Conservation (phyloP, 108 stramenopile species). For the Nitzschia sp. region DNA sequence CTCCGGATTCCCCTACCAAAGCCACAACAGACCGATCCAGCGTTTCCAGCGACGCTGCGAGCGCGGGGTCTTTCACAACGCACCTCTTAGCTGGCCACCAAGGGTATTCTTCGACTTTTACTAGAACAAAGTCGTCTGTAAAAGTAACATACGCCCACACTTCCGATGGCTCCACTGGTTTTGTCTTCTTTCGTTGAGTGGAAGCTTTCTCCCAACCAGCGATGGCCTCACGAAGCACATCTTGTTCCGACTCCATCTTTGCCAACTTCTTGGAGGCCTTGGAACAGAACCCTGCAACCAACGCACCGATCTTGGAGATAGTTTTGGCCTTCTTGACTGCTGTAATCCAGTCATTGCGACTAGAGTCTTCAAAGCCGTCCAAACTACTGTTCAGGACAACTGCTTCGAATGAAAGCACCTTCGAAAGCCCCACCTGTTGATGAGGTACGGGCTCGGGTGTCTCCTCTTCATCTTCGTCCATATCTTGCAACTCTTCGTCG, state of each 20-base stretch:
- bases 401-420: slow-evolving; percentile 66
- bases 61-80: slow-evolving; percentile 45
- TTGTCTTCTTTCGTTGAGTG: slow-evolving; percentile 25
- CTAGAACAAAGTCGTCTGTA: slow-evolving; percentile 71
- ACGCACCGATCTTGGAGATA: slow-evolving; percentile 63
- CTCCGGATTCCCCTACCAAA: slow-evolving; percentile 67
- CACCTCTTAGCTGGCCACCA: slow-evolving; percentile 85
- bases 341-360: slow-evolving; percentile 74
- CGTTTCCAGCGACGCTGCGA: slow-evolving; percentile 42
- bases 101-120: slow-evolving; percentile 66
- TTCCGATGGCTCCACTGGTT: slow-evolving; percentile 40
- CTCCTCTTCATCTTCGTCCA: slow-evolving; percentile 41
- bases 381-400: slow-evolving; percentile 68
- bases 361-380: slow-evolving; percentile 68
- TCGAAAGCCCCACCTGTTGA: slow-evolving; percentile 38
- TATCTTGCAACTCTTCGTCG: slow-evolving; percentile 58
- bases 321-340: slow-evolving; percentile 68
- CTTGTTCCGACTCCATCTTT: slow-evolving; percentile 60
- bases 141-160: slow-evolving; percentile 70
- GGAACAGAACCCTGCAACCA: slow-evolving; percentile 45
- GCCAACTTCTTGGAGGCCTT: slow-evolving; percentile 48
- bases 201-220: slow-evolving; percentile 39
- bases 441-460: slow-evolving; percentile 26
- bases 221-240: slow-evolving; percentile 48
- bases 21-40: slow-evolving; percentile 58